Evolutionary conservation across 2,329 filamentous ascomycete species (phyloP), one percentile per base, ranked within the genome.

Genomic region (Sporothrix protearum): DNA sequence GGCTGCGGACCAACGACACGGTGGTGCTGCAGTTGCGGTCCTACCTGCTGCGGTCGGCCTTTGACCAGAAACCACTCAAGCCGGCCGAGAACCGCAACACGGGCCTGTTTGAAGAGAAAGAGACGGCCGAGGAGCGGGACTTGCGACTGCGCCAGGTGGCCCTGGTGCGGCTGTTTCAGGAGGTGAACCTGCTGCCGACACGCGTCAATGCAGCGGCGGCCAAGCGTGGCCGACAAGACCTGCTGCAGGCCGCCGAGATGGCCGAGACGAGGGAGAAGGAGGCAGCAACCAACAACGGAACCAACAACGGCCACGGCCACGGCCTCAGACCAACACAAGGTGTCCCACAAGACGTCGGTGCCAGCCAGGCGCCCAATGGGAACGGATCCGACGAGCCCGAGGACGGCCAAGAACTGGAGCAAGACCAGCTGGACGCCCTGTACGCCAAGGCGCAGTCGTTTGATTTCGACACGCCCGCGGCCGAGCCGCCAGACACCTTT

Each of bases 401-500:
- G 76, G 94, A 97, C 47, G 94, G 94, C 2, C 87, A 94, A 76
- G 94, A 98, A 80, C 86, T 99, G 0, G 94, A 98, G 78, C 93
- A 98, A 79, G 94, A 97, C 76, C 96, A 99, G 78, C 89, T 99
- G 3, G 96, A 99, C 79, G 89, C 92, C 0, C 82, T 99, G 1
- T 99, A 99, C 81, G 93, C 91, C 77, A 99, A 99, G 78, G 96
- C 96, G 0, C 96, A 99, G 78, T 94, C 93, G 0, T 98, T 98
- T 77, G 96, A 99, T 79, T 98, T 99, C 78, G 88, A 89, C 78
- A 97, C 94, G 0, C 94, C 94, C 1, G 90, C 93, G 79, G 90
- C 93, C 10, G 91, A 97, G 76, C 95, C 96, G 10, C 89, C 92
- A 6, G 85, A 90, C 9, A 93, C 89, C 0, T 99, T 99, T 80